Evolutionary conservation across 2,329 filamentous ascomycete genomes (phyloP).

Genomic region (Catunica adiposa): DNA sequence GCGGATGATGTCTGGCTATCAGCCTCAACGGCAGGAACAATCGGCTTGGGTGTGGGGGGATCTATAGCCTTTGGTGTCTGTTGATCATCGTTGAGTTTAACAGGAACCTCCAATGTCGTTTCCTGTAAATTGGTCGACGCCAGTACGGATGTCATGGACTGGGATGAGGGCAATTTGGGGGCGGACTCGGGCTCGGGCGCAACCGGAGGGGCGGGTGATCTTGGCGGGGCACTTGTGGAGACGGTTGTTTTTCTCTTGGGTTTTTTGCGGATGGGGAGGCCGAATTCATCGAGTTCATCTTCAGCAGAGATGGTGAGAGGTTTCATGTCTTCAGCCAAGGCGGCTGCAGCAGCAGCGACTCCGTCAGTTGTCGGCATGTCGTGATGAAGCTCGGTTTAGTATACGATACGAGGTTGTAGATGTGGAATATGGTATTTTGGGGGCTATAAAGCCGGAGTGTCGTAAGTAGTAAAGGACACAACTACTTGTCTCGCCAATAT

Average conservation of each 20-base stretch:
- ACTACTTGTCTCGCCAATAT: background rate
- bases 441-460: background rate
- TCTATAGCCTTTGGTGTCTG: background rate
- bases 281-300: constrained; percentile 51
- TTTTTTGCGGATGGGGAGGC: constrained; percentile 36
- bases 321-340: constrained; percentile 13
- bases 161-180: background rate
- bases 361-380: background rate
- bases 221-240: background rate
- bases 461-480: background rate
- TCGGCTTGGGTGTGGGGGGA: background rate
- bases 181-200: background rate
- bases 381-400: background rate
- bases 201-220: background rate
- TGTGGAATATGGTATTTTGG: background rate
- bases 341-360: background rate
- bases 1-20: background rate
- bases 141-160: background rate
- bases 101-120: constrained; percentile 5
- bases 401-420: background rate
- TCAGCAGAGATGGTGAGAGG: constrained; percentile 13
- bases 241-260: background rate
- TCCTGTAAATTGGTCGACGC: background rate
- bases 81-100: constrained; percentile 6
- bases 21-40: background rate